phyloP scores from a whole-genome alignment of 257 asterid species.

The Parsonsia alboflavescens region DNA sequence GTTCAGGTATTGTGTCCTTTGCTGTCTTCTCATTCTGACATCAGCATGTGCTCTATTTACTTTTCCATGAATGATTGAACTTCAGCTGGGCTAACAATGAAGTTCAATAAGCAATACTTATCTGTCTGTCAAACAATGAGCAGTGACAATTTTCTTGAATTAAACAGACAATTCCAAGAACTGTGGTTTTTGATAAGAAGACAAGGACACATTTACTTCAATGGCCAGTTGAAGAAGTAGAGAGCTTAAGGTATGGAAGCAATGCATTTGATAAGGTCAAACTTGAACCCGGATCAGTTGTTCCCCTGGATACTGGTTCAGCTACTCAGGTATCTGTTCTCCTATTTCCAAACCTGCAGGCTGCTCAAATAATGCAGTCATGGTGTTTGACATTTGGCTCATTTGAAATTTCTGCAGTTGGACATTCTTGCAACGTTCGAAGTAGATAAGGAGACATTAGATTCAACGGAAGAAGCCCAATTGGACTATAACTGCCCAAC shows the following conservation, averaged over 20 bases:
- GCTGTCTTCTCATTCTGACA: not conserved
- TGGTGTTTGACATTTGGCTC: not conserved
- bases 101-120: not conserved
- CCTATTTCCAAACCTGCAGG: not conserved
- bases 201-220: conserved; percentile 59
- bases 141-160: not conserved
- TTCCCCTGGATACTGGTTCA: conserved; percentile 43
- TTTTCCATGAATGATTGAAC: not conserved
- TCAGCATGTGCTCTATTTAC: not conserved
- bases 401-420: conserved; percentile 34
- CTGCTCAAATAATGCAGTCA: too few species aligned
- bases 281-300: conserved; percentile 68
- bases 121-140: too few species aligned
- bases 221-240: conserved; percentile 84
- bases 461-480: conserved; percentile 25
- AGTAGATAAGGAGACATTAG: conserved; percentile 31
- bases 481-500: conserved; percentile 43
- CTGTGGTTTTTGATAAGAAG: conserved; percentile 51
- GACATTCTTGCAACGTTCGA: conserved; percentile 65
- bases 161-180: conserved; percentile 66
- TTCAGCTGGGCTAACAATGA: not conserved
- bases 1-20: conserved; percentile 40
- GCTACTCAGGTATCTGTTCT: conserved; percentile 49
- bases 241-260: conserved; percentile 53
- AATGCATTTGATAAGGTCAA: conserved; percentile 37